These are phyloP conservation scores for Cordyceps pruinosa DNA, from an alignment of 2,329 filamentous ascomycete species.

Conservation along the genomic window DNA sequence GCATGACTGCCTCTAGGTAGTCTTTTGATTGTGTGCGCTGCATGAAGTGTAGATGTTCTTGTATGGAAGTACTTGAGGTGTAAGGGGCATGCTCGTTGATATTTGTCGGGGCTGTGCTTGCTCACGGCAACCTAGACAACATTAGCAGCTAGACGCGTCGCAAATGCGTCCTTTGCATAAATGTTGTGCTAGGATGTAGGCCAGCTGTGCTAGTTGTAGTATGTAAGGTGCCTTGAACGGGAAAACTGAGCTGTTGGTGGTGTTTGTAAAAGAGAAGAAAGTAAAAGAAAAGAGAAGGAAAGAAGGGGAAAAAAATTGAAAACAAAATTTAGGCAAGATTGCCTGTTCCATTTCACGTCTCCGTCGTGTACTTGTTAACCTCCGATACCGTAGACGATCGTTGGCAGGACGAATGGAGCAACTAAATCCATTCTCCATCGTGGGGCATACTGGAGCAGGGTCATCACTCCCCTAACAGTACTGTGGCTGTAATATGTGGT, in stretches of 20 bases:
- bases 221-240: background rate
- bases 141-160: conserved; percentile 5
- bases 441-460: too few relatives aligned
- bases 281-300: background rate
- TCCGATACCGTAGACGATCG: too few relatives aligned
- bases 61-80: conserved; percentile 5
- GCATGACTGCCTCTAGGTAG: conserved; percentile 1
- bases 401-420: too few relatives aligned
- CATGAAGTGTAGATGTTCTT: conserved; percentile 4
- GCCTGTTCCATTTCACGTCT: too few relatives aligned
- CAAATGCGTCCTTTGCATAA: conserved; percentile 3
- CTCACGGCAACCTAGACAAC: conserved; percentile 4
- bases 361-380: too few relatives aligned
- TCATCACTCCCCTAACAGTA: too few relatives aligned
- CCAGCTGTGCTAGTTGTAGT: conserved; percentile 3
- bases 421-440: too few relatives aligned
- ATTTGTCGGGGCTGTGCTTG: conserved; percentile 4
- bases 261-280: background rate
- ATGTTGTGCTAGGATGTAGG: conserved; percentile 8
- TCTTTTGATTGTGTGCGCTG: conserved; percentile 4
- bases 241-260: background rate
- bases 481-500: too few relatives aligned
- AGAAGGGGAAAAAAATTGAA: background rate
- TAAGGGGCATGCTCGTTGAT: conserved; percentile 7
- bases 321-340: background rate